A percentile compares a stretch with the other conserved stretches of the same genome.
Evolutionary conservation across 345 rosid genomes (phyloP).

Genomic region (Boechera retrofracta): DNA sequence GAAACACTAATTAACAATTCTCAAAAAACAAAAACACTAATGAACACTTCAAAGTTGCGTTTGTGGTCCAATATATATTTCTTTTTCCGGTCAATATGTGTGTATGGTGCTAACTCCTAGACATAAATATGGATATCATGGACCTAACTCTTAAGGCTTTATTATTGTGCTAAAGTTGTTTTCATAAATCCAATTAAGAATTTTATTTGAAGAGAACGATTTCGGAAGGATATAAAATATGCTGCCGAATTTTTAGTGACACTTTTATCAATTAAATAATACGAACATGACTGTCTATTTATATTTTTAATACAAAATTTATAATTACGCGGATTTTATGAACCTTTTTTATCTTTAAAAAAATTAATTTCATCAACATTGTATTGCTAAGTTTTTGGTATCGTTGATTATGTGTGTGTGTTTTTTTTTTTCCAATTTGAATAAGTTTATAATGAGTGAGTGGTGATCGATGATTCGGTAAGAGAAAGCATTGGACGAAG

Average conservation of each 20-base stretch:
- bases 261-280: neutral
- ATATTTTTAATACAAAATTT: no score
- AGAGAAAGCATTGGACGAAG: constrained; percentile 26
- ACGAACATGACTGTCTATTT: neutral
- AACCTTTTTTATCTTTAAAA: neutral
- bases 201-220: neutral
- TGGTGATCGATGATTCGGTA: neutral
- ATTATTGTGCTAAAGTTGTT: neutral
- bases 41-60: constrained; percentile 29
- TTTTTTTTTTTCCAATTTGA: neutral
- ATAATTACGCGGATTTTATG: no score
- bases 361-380: neutral
- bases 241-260: neutral
- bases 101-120: neutral
- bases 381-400: neutral
- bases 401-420: neutral
- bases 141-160: neutral
- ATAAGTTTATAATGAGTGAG: neutral
- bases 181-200: neutral
- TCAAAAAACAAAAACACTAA: constrained; percentile 3
- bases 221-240: neutral
- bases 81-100: neutral
- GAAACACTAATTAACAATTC: constrained; percentile 10
- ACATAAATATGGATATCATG: neutral
- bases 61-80: constrained; percentile 18